Conservation (phyloP, 2,329 filamentous ascomycete species). For the Pleurostoma richardsiae region DNA sequence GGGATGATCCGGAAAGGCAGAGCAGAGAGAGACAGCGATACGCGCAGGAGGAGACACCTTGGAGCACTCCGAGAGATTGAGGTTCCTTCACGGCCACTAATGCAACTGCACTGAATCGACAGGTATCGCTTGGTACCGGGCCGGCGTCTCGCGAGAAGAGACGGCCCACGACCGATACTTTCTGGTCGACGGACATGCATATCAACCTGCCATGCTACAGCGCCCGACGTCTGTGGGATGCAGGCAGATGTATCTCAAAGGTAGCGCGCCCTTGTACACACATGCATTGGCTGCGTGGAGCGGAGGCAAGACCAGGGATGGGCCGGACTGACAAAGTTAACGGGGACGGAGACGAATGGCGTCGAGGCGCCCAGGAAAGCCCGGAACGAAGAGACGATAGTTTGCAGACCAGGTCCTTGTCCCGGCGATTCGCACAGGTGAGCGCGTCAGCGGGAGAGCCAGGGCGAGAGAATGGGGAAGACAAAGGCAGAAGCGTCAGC, state of each 20-base stretch:
- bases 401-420: no score
- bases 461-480: not conserved
- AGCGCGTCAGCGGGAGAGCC: not conserved
- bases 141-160: not conserved
- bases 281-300: conserved; percentile 17
- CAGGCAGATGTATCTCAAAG: conserved; percentile 5
- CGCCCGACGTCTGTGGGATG: conserved; percentile 23
- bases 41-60: not conserved
- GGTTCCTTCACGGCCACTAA: conserved; percentile 29
- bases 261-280: not conserved
- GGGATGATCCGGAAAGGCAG: not conserved
- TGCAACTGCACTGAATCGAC: conserved; percentile 27
- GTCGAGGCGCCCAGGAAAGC: no score
- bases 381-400: no score
- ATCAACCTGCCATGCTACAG: conserved; percentile 29
- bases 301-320: conserved; percentile 7
- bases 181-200: conserved; percentile 17
- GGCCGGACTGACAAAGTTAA: not conserved
- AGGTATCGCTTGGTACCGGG: conserved; percentile 22
- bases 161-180: not conserved
- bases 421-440: no score
- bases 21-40: not conserved
- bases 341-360: no score
- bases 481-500: not conserved
- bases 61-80: conserved; percentile 12